These are phyloP conservation scores for Colletotrichum liaoningense DNA, from an alignment of 2,329 filamentous ascomycete species.

Conservation along the genomic window DNA sequence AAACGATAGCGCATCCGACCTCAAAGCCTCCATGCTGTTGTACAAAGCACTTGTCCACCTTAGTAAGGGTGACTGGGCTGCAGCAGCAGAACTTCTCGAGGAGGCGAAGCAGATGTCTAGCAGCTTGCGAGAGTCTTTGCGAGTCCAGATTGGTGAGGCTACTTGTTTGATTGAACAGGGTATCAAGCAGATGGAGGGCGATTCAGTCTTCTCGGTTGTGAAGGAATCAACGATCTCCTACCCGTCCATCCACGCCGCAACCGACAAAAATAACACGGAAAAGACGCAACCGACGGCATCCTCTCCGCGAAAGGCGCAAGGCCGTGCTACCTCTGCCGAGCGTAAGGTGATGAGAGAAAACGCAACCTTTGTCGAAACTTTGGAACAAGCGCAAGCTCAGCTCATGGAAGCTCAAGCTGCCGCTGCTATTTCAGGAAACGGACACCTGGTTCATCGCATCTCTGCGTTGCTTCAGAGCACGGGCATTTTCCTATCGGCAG, in stretches of 20 bases:
- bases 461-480: slow-evolving; percentile 74
- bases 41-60: slow-evolving; percentile 59
- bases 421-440: slow-evolving; percentile 64
- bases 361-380: slow-evolving; percentile 64
- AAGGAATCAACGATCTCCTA: slow-evolving; percentile 94
- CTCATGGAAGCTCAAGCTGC: slow-evolving; percentile 72
- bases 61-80: slow-evolving; percentile 65
- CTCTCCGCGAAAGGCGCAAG: slow-evolving; percentile 47
- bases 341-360: slow-evolving; percentile 43
- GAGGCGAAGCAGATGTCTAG: slow-evolving; percentile 58
- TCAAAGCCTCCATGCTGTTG: slow-evolving; percentile 53
- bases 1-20: slow-evolving; percentile 38
- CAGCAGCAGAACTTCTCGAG: slow-evolving; percentile 67
- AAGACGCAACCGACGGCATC: slow-evolving; percentile 47
- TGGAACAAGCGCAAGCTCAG: slow-evolving; percentile 74
- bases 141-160: slow-evolving; percentile 72
- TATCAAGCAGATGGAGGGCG: slow-evolving; percentile 77
- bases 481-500: slow-evolving; percentile 73
- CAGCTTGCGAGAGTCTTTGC: slow-evolving; percentile 50
- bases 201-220: slow-evolving; percentile 89
- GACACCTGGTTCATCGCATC: slow-evolving; percentile 71
- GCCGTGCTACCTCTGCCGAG: slow-evolving; percentile 26
- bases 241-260: slow-evolving; percentile 69
- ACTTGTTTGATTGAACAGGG: slow-evolving; percentile 76
- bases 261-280: slow-evolving; percentile 53